Conservation (phyloP, 2,329 filamentous ascomycete genomes). For the Fusarium poae region DNA sequence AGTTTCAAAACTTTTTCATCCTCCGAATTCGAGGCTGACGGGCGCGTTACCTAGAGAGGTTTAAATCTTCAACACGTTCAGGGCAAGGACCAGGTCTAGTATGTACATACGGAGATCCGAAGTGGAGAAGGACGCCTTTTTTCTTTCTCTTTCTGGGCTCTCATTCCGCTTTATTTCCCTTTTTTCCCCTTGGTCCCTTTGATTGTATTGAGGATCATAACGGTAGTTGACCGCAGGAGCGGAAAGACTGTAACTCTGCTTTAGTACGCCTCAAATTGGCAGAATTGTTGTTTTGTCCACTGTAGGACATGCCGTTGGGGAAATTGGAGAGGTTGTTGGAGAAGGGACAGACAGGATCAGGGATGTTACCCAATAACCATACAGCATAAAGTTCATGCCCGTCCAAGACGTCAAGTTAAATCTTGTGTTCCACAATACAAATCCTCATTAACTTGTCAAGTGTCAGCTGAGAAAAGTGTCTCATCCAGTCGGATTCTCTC, state of each 20-base stretch:
- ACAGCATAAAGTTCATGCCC: neutral
- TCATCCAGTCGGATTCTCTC: constrained; percentile 11
- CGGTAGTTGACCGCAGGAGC: constrained; percentile 7
- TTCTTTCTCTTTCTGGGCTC: constrained; percentile 2
- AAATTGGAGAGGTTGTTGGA: constrained; percentile 25
- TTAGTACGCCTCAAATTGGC: neutral
- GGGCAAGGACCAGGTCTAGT: constrained; percentile 26
- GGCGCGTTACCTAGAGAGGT: constrained; percentile 23
- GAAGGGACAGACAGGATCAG: constrained; percentile 1
- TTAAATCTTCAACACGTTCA: constrained; percentile 4
- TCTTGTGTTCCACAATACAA: neutral
- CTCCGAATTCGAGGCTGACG: constrained; percentile 44
- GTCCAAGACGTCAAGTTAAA: neutral
- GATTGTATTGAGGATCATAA: constrained; percentile 3
- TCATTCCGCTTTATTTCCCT: constrained; percentile 3
- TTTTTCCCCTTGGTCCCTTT: neutral
- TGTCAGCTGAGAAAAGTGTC: constrained; percentile 16
- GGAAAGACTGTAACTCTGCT: neutral
- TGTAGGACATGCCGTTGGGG: constrained; percentile 1
- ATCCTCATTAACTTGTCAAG: constrained; percentile 2
- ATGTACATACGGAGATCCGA: constrained; percentile 26
- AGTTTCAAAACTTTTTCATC: constrained; percentile 22
- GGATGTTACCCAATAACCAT: constrained; percentile 3
- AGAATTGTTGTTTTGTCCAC: neutral
- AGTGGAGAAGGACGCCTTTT: constrained; percentile 26